A percentile compares a stretch with the other conserved stretches of the same genome.
Conservation (phyloP, 2,329 filamentous ascomycete species). For the Zasmidium cellare region DNA sequence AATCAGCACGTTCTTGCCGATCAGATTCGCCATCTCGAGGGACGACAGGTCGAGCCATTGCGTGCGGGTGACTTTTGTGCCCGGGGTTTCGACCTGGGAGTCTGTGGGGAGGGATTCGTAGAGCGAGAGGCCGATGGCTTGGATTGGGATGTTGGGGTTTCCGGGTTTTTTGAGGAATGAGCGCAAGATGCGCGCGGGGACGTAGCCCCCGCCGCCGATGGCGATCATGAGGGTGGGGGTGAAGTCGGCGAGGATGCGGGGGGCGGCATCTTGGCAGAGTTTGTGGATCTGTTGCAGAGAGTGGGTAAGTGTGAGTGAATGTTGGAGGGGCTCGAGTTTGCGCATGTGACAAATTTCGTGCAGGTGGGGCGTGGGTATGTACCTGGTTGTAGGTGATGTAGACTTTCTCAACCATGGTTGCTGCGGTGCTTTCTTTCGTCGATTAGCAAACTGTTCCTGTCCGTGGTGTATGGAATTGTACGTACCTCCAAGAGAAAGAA, state of each 20-base stretch:
- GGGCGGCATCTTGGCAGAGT: slow-evolving; percentile 84
- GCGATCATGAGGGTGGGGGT: slow-evolving; percentile 96
- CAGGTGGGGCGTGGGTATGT: slow-evolving; percentile 1
- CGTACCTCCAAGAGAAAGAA: slow-evolving; percentile 8
- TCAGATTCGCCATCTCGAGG: slow-evolving; percentile 82
- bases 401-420: slow-evolving; percentile 23
- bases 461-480: background rate
- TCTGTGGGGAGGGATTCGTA: slow-evolving; percentile 77
- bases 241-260: slow-evolving; percentile 78
- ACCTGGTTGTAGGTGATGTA: slow-evolving; percentile 29
- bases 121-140: slow-evolving; percentile 95
- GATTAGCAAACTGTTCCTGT: background rate
- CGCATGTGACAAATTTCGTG: slow-evolving; percentile 3
- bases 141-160: slow-evolving; percentile 93
- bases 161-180: slow-evolving; percentile 93
- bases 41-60: slow-evolving; percentile 95
- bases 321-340: background rate
- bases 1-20: slow-evolving; percentile 88
- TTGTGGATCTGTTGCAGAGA: slow-evolving; percentile 87
- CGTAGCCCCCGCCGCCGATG: slow-evolving; percentile 84
- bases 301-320: background rate
- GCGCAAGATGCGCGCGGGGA: slow-evolving; percentile 93
- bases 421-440: background rate
- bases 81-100: slow-evolving; percentile 67
- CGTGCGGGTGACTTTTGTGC: slow-evolving; percentile 93